phyloP scores from a whole-genome alignment of 768 basidiomycete species.

The Hericium alpestre region DNA sequence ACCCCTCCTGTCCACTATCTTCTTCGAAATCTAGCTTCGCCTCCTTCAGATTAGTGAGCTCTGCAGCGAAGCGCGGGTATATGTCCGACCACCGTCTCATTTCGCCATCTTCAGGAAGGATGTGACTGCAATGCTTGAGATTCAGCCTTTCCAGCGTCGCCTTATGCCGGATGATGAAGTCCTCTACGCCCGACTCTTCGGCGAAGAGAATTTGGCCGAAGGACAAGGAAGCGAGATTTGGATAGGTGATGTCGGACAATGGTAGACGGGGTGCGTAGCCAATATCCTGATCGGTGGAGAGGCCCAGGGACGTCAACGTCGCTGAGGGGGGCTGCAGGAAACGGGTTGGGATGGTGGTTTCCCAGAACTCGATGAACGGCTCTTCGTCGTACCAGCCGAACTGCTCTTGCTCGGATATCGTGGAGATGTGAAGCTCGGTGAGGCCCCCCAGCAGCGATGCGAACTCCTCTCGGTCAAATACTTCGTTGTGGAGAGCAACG shows the following conservation, averaged over 20 bases:
- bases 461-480: not conserved
- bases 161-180: slow-evolving; percentile 1
- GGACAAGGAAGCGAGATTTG: not conserved
- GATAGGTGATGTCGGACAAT: not conserved
- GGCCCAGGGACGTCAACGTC: not conserved
- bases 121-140: not conserved
- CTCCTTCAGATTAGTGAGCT: not conserved
- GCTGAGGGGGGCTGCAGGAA: not conserved
- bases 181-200: not conserved
- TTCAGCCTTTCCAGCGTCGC: not conserved
- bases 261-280: not conserved
- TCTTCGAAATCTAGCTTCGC: not conserved
- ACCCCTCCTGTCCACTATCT: not conserved
- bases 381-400: not conserved
- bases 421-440: not conserved
- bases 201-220: not conserved
- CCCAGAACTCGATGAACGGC: not conserved
- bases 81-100: not conserved
- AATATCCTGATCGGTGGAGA: not conserved
- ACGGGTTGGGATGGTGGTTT: not conserved
- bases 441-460: not conserved
- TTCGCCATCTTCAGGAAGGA: not conserved
- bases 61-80: not conserved
- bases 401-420: not conserved
- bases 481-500: not conserved